These are phyloP conservation scores for Geotrichum europaeum DNA, from an alignment of 1,139 yeast genomes.

Conservation along the genomic window DNA sequence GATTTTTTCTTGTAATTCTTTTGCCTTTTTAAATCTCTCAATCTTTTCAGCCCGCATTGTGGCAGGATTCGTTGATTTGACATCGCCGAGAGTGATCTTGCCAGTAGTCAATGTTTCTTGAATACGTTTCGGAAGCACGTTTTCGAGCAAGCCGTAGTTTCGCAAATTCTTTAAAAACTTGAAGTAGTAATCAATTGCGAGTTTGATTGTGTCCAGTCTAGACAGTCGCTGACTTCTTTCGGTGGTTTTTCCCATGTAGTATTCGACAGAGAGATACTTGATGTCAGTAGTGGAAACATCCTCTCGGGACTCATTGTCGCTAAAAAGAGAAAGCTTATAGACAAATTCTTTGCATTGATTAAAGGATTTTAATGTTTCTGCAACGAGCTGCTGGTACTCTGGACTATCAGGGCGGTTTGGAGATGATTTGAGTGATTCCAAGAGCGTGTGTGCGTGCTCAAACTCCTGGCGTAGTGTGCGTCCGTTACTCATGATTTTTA, in stretches of 20 bases:
- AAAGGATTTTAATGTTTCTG: slow-evolving; percentile 19
- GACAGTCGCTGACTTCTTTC: slow-evolving; percentile 22
- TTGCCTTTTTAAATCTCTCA: slow-evolving; percentile 56
- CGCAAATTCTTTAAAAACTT: slow-evolving; percentile 11
- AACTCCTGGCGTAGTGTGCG: slow-evolving; percentile 20
- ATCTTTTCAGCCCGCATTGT: slow-evolving; percentile 66
- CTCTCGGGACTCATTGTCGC: slow-evolving; percentile 51
- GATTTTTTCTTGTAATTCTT: slow-evolving; percentile 39
- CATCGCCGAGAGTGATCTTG: slow-evolving; percentile 17
- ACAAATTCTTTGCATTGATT: slow-evolving; percentile 24
- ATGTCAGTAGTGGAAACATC: slow-evolving; percentile 53
- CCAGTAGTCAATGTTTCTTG: slow-evolving; percentile 15
- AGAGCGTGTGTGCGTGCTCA: slow-evolving; percentile 15
- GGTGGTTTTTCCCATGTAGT: slow-evolving; percentile 40
- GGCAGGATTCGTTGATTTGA: slow-evolving; percentile 44
- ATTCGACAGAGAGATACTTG: slow-evolving; percentile 47
- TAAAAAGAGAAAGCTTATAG: slow-evolving; percentile 43
- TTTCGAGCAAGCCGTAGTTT: slow-evolving; percentile 12
- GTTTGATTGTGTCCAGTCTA: slow-evolving; percentile 17
- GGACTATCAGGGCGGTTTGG: slow-evolving; percentile 17
- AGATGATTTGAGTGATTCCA: slow-evolving; percentile 11
- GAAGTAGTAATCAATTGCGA: slow-evolving; percentile 19
- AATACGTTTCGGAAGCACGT: slow-evolving; percentile 18
- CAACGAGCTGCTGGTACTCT: slow-evolving; percentile 22
- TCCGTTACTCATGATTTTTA: slow-evolving; percentile 11